A percentile compares a stretch with the other conserved stretches of the same genome.
Conservation (phyloP, 768 basidiomycete genomes). For the Russula dissimulans region DNA sequence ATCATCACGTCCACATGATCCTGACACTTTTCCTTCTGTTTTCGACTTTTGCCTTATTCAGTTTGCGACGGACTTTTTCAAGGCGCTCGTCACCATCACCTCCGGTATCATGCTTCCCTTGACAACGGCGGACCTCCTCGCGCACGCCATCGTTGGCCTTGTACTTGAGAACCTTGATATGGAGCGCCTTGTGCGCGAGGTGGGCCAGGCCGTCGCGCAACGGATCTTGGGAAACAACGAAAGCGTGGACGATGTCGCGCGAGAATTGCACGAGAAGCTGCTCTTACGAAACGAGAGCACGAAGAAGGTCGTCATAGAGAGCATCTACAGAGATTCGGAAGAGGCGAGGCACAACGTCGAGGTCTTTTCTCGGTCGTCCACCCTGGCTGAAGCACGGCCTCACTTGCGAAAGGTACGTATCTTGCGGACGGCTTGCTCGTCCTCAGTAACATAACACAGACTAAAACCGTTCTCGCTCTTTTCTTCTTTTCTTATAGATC, state of each 20-base stretch:
- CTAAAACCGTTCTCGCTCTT: neutral
- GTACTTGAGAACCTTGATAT: slow-evolving; percentile 97
- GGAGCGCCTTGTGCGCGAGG: slow-evolving; percentile 92
- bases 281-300: slow-evolving; percentile 91
- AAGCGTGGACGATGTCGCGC: slow-evolving; percentile 93
- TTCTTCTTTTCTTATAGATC: slow-evolving; percentile 46
- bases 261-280: slow-evolving; percentile 86
- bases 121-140: slow-evolving; percentile 87
- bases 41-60: slow-evolving; percentile 23
- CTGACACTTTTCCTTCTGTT: slow-evolving; percentile 10
- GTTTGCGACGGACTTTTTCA: slow-evolving; percentile 93
- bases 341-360: slow-evolving; percentile 86
- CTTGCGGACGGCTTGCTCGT: neutral
- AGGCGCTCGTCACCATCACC: slow-evolving; percentile 85
- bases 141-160: slow-evolving; percentile 93
- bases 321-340: slow-evolving; percentile 87
- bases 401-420: slow-evolving; percentile 64
- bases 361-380: slow-evolving; percentile 67
- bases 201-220: slow-evolving; percentile 87
- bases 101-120: slow-evolving; percentile 95
- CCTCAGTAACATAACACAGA: neutral
- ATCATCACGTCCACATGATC: neutral
- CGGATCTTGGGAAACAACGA: slow-evolving; percentile 89
- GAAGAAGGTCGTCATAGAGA: slow-evolving; percentile 93
- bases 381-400: slow-evolving; percentile 64